A percentile compares a stretch with the other conserved stretches of the same genome.
Conservation (phyloP, 176 grass and related monocot species). For the Typha latifolia region DNA sequence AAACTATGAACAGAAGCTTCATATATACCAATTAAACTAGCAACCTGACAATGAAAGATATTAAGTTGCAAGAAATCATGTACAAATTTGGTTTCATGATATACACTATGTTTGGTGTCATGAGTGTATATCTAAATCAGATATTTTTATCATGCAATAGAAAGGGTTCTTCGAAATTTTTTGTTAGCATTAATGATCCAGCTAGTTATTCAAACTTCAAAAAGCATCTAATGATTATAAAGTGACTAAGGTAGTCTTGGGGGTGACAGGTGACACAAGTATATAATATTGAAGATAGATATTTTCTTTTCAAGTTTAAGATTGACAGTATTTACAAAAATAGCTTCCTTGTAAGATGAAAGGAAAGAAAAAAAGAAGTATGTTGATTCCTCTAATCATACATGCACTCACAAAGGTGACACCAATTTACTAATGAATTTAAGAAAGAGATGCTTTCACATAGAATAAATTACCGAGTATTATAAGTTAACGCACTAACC, state of each 20-base stretch:
- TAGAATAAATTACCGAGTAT: background rate
- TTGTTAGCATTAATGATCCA: background rate
- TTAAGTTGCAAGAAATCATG: background rate
- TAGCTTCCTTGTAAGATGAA: background rate
- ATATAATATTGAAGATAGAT: background rate
- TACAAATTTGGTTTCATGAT: background rate
- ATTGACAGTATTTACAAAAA: background rate
- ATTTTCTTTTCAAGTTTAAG: background rate
- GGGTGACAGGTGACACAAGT: background rate
- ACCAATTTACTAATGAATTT: background rate
- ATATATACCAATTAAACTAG: background rate
- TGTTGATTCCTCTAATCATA: too few species aligned
- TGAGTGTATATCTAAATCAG: background rate
- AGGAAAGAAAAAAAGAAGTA: too few species aligned
- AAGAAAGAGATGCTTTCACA: background rate
- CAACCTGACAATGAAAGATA: too few species aligned
- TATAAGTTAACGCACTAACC: slow-evolving; percentile 36
- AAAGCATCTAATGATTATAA: background rate
- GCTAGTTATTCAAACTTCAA: background rate
- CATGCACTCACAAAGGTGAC: background rate
- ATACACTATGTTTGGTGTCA: background rate
- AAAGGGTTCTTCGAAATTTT: background rate
- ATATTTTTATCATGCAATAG: background rate
- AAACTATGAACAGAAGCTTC: background rate
- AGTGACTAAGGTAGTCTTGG: background rate